Percentiles rank a stretch among this genome's conserved stretches.
These are phyloP conservation scores for Mycena alexandri DNA, from an alignment of 768 basidiomycete species.

Conservation along the genomic window DNA sequence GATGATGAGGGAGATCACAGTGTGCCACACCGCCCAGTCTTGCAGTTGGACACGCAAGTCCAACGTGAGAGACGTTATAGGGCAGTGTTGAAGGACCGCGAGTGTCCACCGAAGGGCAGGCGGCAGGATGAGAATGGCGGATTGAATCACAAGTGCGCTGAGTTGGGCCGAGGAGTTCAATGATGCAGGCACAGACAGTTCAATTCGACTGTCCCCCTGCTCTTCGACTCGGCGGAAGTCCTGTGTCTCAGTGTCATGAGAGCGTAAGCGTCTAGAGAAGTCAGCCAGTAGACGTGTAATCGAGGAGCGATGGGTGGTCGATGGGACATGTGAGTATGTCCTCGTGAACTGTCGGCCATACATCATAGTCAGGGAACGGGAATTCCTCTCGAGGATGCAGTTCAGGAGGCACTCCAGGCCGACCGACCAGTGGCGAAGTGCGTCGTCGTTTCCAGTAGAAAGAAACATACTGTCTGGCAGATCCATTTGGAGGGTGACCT, in stretches of 20 bases:
- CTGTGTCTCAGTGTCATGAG: neutral
- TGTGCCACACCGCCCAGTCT: neutral
- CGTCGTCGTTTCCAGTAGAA: neutral
- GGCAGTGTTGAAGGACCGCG: neutral
- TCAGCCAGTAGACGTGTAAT: neutral
- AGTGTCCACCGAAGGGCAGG: too few relatives aligned
- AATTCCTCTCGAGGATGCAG: slow-evolving; percentile 6
- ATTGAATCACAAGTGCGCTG: too few relatives aligned
- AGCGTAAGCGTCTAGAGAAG: too few relatives aligned
- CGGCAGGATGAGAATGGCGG: too few relatives aligned
- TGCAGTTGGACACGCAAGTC: too few relatives aligned
- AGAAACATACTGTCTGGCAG: neutral
- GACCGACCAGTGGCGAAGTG: neutral
- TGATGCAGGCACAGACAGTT: neutral
- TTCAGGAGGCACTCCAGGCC: neutral
- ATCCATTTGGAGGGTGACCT: neutral
- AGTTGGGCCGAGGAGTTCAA: too few relatives aligned
- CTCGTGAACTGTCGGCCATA: neutral
- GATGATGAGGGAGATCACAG: neutral
- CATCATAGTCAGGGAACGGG: neutral
- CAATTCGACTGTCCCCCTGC: neutral
- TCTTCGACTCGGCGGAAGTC: neutral
- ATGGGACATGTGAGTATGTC: neutral
- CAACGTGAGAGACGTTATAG: neutral
- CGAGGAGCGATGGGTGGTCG: neutral